Percentiles rank a stretch among this genome's conserved stretches.
Evolutionary conservation across 1,139 yeast species (phyloP).

Genomic region (Yamadazyma jaroonii): DNA sequence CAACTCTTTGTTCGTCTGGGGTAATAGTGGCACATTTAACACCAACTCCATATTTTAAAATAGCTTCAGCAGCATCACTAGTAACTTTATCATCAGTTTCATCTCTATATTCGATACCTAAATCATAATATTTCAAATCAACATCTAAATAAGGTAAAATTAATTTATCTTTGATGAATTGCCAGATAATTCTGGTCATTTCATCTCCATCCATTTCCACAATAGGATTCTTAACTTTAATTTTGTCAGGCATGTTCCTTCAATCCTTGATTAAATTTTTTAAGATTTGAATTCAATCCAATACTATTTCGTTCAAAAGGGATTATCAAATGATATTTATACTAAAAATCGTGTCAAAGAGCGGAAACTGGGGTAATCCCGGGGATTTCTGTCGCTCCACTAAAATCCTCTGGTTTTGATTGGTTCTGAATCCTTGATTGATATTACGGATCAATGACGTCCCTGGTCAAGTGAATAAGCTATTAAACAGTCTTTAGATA

Average conservation of each 20-base stretch:
- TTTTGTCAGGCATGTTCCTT: slow-evolving; percentile 37
- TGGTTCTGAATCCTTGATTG: not conserved
- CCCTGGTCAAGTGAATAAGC: no score
- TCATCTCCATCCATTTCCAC: slow-evolving; percentile 98
- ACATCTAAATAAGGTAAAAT: slow-evolving; percentile 82
- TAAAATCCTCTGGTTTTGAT: not conserved
- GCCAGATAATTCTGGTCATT: slow-evolving; percentile 92
- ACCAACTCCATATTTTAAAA: slow-evolving; percentile 84
- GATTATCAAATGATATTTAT: slow-evolving; percentile 3
- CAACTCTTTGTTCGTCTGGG: slow-evolving; percentile 95
- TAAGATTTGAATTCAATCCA: not conserved
- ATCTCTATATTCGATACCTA: slow-evolving; percentile 84
- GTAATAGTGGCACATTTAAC: slow-evolving; percentile 97
- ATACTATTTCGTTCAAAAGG: not conserved
- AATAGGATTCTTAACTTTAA: slow-evolving; percentile 81
- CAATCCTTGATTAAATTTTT: not conserved
- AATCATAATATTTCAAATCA: slow-evolving; percentile 88
- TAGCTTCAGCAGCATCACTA: slow-evolving; percentile 86
- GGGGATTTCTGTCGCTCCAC: slow-evolving; percentile 1
- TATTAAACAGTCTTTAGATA: no score
- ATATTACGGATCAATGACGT: no score
- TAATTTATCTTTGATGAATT: slow-evolving; percentile 75
- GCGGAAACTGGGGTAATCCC: slow-evolving; percentile 7
- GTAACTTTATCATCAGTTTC: slow-evolving; percentile 86
- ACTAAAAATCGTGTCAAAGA: not conserved